phyloP scores from a whole-genome alignment of 352 stramenopile genomes.

The Phytophthora vignae region DNA sequence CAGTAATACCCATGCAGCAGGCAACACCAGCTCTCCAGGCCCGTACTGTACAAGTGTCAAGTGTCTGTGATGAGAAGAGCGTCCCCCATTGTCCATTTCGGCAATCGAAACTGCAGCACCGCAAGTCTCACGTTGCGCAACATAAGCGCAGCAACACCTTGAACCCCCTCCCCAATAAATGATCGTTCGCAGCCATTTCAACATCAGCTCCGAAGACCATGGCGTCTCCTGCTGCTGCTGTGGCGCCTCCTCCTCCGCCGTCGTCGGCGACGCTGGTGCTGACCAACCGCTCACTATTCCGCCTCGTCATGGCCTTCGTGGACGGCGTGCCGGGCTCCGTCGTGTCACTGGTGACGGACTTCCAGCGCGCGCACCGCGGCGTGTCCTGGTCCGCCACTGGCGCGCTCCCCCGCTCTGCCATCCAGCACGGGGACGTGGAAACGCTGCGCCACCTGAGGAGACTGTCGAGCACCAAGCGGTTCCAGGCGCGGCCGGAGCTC shows the following conservation, averaged over 20 bases:
- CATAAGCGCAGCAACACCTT: no score
- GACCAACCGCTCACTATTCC: constrained; percentile 37
- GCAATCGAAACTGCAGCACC: no score
- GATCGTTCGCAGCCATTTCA: background rate
- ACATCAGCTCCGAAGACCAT: background rate
- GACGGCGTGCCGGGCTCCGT: constrained; percentile 42
- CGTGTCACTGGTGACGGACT: constrained; percentile 24
- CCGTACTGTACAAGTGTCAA: no score
- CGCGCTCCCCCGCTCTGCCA: constrained; percentile 28
- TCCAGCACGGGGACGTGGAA: constrained; percentile 36
- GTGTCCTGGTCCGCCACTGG: constrained; percentile 37
- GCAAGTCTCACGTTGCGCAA: no score
- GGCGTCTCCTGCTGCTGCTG: background rate
- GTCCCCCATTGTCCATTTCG: no score
- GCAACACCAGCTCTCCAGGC: no score
- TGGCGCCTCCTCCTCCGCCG: background rate
- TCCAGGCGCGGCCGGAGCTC: constrained; percentile 31
- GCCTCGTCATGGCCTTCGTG: constrained; percentile 40
- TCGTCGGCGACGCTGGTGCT: constrained; percentile 34
- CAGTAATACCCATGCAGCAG: no score
- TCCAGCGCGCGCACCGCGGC: constrained; percentile 7
- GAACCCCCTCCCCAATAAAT: no score
- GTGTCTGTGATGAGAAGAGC: no score
- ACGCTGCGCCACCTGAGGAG: constrained; percentile 26
- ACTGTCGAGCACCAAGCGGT: constrained; percentile 32